A percentile compares a stretch with the other conserved stretches of the same genome.
phyloP scores from a whole-genome alignment of 805 yeast species.

The Hanseniaspora occidentalis region DNA sequence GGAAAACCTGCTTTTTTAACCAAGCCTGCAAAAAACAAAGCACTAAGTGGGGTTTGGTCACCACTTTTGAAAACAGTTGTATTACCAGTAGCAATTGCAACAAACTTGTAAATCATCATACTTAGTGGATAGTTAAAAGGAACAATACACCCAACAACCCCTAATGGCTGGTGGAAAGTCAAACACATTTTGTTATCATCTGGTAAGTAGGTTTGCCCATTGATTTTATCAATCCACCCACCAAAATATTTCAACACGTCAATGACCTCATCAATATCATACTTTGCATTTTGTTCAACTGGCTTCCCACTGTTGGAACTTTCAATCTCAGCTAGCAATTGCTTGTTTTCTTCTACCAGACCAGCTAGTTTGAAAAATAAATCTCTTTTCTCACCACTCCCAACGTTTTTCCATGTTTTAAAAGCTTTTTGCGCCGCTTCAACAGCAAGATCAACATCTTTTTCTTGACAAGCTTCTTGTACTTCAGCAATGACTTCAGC shows the following conservation, averaged over 20 bases:
- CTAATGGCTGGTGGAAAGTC: conserved; percentile 42
- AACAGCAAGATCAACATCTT: conserved; percentile 45
- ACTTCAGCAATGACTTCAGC: conserved; percentile 40
- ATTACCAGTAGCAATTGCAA: conserved; percentile 37
- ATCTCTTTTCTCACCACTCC: conserved; percentile 35
- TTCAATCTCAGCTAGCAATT: conserved; percentile 42
- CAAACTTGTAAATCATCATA: conserved; percentile 39
- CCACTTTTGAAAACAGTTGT: conserved; percentile 36
- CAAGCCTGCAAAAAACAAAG: conserved; percentile 30
- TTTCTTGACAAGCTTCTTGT: conserved; percentile 33
- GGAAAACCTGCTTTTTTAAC: conserved; percentile 36
- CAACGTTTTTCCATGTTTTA: conserved; percentile 33
- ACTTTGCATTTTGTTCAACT: conserved; percentile 36
- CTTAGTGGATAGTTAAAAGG: conserved; percentile 42
- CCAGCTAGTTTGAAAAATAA: conserved; percentile 37
- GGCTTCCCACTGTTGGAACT: conserved; percentile 52
- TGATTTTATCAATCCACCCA: conserved; percentile 62
- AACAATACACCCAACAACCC: conserved; percentile 39
- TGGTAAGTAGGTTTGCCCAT: conserved; percentile 53
- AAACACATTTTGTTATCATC: conserved; percentile 41
- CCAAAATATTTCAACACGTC: conserved; percentile 53
- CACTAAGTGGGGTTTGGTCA: conserved; percentile 38
- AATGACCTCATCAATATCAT: conserved; percentile 47
- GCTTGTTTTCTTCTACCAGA: conserved; percentile 35
- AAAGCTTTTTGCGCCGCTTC: conserved; percentile 40